Percentiles rank a stretch among this genome's conserved stretches.
Evolutionary conservation across 164 flowering plant genomes (phyloP).

Genomic region (Magnolia officinalis): DNA sequence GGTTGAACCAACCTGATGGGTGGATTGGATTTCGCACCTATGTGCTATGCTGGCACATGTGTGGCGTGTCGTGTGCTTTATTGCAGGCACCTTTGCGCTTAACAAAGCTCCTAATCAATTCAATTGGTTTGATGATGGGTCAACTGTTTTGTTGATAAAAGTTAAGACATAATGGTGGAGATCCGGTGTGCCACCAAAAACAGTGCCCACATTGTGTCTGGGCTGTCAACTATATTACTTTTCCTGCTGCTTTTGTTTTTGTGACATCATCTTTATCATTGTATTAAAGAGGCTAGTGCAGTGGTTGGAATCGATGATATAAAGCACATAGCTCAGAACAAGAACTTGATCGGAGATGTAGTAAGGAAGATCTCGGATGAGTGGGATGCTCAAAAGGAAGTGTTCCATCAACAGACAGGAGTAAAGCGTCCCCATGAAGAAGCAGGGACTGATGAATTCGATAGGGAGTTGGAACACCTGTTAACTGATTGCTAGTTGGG

Average conservation of each 20-base stretch:
- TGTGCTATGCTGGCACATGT: no score
- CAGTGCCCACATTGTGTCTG: neutral
- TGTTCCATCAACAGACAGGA: slow-evolving; percentile 45
- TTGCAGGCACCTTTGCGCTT: neutral
- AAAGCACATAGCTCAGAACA: slow-evolving; percentile 56
- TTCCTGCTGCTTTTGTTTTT: neutral
- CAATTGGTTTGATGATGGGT: no score
- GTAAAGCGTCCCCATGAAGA: slow-evolving; percentile 12
- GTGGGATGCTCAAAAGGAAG: slow-evolving; percentile 55
- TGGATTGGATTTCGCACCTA: no score
- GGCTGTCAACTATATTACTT: neutral
- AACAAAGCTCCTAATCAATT: no score
- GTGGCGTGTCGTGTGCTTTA: neutral
- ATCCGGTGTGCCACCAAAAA: neutral
- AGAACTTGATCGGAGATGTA: slow-evolving; percentile 40
- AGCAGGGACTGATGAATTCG: slow-evolving; percentile 22
- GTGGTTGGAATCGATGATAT: slow-evolving; percentile 53
- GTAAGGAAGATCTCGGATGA: slow-evolving; percentile 40
- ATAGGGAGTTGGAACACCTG: slow-evolving; percentile 29
- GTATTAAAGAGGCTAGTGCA: slow-evolving; percentile 48
- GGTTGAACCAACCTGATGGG: no score
- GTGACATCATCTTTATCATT: neutral
- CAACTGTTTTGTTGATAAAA: no score
- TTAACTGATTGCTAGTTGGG: slow-evolving; percentile 14
- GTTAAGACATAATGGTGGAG: neutral